Conservation (phyloP, 2,329 filamentous ascomycete species). For the Geosmithia flava region DNA sequence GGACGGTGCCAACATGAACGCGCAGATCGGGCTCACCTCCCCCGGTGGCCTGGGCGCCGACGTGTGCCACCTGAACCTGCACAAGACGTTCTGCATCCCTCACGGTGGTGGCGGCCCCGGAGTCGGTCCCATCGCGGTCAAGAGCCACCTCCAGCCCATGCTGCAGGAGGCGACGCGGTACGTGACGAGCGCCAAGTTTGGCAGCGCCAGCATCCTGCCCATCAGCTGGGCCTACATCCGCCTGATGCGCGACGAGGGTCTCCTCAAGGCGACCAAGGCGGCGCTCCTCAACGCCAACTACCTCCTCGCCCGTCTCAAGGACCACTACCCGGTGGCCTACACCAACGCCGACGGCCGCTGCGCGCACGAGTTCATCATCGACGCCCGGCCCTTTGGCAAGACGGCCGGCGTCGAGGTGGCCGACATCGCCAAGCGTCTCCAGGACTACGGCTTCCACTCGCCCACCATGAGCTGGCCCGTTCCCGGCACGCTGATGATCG, state of each 20-base stretch:
- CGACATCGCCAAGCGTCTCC: constrained; percentile 89
- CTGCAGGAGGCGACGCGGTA: constrained; percentile 41
- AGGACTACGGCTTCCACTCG: constrained; percentile 95
- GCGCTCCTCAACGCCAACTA: constrained; percentile 97
- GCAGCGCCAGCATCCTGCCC: constrained; percentile 81
- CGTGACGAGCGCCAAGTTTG: constrained; percentile 64
- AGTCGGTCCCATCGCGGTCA: constrained; percentile 88
- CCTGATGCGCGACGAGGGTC: constrained; percentile 72
- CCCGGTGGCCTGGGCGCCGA: constrained; percentile 93
- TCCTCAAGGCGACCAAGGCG: constrained; percentile 82
- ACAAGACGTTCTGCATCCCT: constrained; percentile 98
- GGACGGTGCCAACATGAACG: constrained; percentile 98
- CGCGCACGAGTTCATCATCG: constrained; percentile 95
- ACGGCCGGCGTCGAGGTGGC: constrained; percentile 78
- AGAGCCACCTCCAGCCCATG: constrained; percentile 63
- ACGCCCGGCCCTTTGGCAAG: constrained; percentile 74
- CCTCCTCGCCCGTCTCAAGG: constrained; percentile 74
- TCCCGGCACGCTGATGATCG: constrained; percentile 92
- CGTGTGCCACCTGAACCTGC: constrained; percentile 91
- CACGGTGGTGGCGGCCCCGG: constrained; percentile 91
- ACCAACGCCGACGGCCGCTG: constrained; percentile 81
- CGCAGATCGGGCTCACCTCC: constrained; percentile 89
- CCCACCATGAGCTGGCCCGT: constrained; percentile 98
- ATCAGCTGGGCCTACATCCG: constrained; percentile 95
- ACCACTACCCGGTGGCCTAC: constrained; percentile 86